These are phyloP conservation scores for Hymenoscyphus fraxineus DNA, from an alignment of 2,329 filamentous ascomycete genomes.

Conservation along the genomic window DNA sequence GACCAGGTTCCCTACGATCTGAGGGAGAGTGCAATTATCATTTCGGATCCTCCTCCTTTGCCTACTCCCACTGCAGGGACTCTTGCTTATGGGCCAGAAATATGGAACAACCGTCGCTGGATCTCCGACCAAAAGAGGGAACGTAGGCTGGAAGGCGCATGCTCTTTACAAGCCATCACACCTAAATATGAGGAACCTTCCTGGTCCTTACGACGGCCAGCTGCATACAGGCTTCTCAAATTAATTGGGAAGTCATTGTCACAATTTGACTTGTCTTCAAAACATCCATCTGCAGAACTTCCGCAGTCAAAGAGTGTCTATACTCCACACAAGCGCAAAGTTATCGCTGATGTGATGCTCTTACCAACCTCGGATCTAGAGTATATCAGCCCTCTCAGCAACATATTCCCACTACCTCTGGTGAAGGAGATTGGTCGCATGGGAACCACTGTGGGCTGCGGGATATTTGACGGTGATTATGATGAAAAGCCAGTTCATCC, in stretches of 20 bases:
- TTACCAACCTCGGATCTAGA: neutral
- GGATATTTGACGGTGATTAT: neutral
- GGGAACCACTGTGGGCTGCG: neutral
- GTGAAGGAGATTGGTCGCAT: neutral
- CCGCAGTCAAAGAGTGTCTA: neutral
- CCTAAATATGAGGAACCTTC: neutral
- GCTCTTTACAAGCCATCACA: neutral
- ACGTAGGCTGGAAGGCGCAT: neutral
- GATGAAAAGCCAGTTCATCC: neutral
- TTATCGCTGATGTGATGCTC: neutral
- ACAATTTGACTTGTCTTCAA: neutral
- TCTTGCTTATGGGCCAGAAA: neutral
- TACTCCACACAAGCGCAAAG: neutral
- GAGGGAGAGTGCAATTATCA: neutral
- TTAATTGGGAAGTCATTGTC: neutral
- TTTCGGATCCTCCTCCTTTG: neutral
- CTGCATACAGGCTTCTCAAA: neutral
- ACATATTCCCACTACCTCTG: neutral
- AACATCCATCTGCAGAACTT: neutral
- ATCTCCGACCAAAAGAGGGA: neutral
- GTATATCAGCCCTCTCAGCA: neutral
- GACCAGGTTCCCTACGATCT: neutral
- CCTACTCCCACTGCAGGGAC: neutral
- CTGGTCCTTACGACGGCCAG: neutral
- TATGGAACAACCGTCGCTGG: neutral